Evolutionary conservation across 2,329 filamentous ascomycete genomes (phyloP).

Genomic region (Pezicula carpinea): DNA sequence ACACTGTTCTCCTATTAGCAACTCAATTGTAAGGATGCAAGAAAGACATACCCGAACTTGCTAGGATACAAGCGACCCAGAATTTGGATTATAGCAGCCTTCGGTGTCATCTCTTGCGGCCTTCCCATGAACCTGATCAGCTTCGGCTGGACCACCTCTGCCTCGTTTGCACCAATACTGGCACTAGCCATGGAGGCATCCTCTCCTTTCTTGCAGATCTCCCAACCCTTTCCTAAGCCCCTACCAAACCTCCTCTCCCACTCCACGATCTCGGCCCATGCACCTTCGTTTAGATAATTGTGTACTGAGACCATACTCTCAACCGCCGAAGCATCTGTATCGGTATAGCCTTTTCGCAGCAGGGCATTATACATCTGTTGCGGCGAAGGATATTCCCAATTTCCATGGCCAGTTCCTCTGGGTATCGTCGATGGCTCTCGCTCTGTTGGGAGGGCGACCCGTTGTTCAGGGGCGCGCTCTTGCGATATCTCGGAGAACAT

Average conservation of each 20-base stretch:
- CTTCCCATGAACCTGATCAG: slow-evolving; percentile 85
- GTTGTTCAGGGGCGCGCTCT: slow-evolving; percentile 68
- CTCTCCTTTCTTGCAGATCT: slow-evolving; percentile 70
- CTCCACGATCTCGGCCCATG: slow-evolving; percentile 89
- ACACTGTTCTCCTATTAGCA: slow-evolving; percentile 43
- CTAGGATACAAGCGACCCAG: slow-evolving; percentile 75
- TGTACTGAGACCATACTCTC: slow-evolving; percentile 97
- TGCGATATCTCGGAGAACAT: slow-evolving; percentile 91
- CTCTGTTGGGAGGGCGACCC: slow-evolving; percentile 67
- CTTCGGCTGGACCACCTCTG: slow-evolving; percentile 58
- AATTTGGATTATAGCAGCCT: slow-evolving; percentile 78
- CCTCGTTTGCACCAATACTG: slow-evolving; percentile 46
- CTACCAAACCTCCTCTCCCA: slow-evolving; percentile 85
- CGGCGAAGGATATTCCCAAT: slow-evolving; percentile 97
- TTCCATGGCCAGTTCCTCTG: slow-evolving; percentile 70
- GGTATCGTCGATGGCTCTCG: slow-evolving; percentile 89
- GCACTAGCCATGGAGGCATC: slow-evolving; percentile 46
- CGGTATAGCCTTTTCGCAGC: slow-evolving; percentile 89
- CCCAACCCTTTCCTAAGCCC: slow-evolving; percentile 69
- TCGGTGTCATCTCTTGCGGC: slow-evolving; percentile 85
- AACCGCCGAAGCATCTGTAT: slow-evolving; percentile 88
- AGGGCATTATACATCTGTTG: slow-evolving; percentile 99
- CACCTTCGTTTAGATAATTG: slow-evolving; percentile 97
- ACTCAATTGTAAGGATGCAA: slow-evolving; percentile 5
- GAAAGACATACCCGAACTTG: slow-evolving; percentile 63